These are phyloP conservation scores for Trypanosoma congolense DNA, from an alignment of 208 protist genomes.

Conservation along the genomic window DNA sequence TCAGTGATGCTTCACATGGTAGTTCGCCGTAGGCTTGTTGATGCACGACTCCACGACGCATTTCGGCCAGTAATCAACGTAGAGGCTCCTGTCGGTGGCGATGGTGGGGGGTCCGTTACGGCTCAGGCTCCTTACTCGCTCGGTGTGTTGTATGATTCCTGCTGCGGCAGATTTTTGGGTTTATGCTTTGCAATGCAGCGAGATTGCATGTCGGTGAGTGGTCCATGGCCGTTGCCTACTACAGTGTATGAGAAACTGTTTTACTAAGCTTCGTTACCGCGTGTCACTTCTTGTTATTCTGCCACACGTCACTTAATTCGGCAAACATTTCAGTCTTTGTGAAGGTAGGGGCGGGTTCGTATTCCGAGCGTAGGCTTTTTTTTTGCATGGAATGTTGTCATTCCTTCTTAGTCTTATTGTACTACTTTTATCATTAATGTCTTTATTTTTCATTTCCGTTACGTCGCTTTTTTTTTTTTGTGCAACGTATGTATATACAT, in stretches of 20 bases:
- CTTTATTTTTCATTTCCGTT: no score
- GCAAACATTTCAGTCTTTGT: no score
- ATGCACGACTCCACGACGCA: constrained; percentile 3
- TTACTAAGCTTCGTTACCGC: background rate
- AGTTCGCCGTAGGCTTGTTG: constrained; percentile 14
- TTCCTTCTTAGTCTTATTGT: no score
- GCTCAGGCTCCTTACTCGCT: background rate
- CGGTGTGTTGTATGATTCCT: background rate
- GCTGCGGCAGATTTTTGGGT: background rate
- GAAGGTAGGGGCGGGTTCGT: no score
- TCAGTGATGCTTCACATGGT: constrained; percentile 19
- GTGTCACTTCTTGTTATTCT: no score
- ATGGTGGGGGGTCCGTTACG: background rate
- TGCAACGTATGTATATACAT: no score
- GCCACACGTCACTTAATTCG: no score
- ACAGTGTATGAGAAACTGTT: constrained; percentile 2
- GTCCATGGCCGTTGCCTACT: constrained; percentile 17
- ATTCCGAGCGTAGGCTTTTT: no score
- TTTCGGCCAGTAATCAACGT: constrained; percentile 16
- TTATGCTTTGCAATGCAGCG: constrained; percentile 6
- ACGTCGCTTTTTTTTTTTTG: no score
- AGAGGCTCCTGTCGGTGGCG: background rate
- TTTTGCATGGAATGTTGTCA: no score
- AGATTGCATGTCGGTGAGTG: constrained; percentile 6
- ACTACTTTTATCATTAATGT: no score